phyloP scores from a whole-genome alignment of 2,329 filamentous ascomycete species.

The Paramyrothecium sp. region DNA sequence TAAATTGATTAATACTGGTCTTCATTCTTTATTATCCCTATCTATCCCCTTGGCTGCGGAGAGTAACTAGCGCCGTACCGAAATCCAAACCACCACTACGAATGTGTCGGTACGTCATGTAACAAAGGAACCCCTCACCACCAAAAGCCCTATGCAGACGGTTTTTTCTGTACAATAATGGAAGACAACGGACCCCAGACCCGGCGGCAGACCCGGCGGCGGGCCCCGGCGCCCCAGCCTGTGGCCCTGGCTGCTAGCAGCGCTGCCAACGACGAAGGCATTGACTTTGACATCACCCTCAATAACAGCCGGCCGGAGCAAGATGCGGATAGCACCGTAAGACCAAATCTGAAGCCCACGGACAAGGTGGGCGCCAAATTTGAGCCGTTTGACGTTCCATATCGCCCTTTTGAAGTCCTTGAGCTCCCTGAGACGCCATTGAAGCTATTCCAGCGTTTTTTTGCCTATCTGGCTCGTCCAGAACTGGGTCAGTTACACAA shows the following conservation, averaged over 20 bases:
- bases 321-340: conserved; percentile 1
- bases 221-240: neutral
- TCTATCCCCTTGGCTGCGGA: neutral
- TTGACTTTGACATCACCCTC: conserved; percentile 1
- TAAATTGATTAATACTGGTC: too few species aligned
- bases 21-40: too few species aligned
- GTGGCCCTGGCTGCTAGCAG: neutral
- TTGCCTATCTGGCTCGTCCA: neutral
- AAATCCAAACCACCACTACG: neutral
- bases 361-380: conserved; percentile 1
- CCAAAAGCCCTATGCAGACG: neutral
- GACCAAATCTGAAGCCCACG: neutral
- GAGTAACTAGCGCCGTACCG: neutral
- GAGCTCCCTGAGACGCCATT: neutral
- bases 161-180: conserved; percentile 1
- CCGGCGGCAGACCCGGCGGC: neutral
- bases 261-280: neutral
- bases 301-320: conserved; percentile 1
- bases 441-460: conserved; percentile 1
- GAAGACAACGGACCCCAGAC: conserved; percentile 1
- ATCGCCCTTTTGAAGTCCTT: neutral
- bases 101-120: neutral
- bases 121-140: neutral
- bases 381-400: conserved; percentile 1
- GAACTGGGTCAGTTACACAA: neutral